Evolutionary conservation across 2,329 filamentous ascomycete species (phyloP).

Genomic region (Phaeophleospora eucalypticola): DNA sequence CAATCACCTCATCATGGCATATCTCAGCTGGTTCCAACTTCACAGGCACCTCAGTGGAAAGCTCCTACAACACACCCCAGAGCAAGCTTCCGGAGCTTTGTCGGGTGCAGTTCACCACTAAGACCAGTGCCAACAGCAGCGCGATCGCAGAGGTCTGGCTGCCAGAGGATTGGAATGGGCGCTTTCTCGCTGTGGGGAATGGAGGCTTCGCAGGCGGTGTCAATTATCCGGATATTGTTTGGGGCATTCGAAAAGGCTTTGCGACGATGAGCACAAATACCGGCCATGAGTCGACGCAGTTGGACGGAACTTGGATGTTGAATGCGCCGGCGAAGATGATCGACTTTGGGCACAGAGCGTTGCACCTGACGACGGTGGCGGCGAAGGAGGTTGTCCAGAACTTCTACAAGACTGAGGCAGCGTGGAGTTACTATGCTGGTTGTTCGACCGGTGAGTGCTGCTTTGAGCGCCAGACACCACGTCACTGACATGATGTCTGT

Average conservation of each 20-base stretch:
- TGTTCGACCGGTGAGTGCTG: conserved; percentile 29
- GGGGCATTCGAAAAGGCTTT: conserved; percentile 33
- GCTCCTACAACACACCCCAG: conserved; percentile 8
- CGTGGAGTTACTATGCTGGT: conserved; percentile 37
- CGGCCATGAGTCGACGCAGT: conserved; percentile 32
- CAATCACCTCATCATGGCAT: conserved; percentile 3
- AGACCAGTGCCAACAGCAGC: conserved; percentile 4
- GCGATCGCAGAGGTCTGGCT: conserved; percentile 11
- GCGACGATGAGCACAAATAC: conserved; percentile 41
- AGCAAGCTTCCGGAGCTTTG: conserved; percentile 10
- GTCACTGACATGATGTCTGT: too few species aligned
- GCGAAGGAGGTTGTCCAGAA: conserved; percentile 28
- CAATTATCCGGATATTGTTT: conserved; percentile 44
- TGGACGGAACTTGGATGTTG: conserved; percentile 34
- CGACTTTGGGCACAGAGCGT: conserved; percentile 34
- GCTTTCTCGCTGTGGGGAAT: conserved; percentile 37
- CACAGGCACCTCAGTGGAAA: conserved; percentile 8
- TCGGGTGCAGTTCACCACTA: conserved; percentile 8
- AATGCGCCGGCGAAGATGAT: conserved; percentile 32
- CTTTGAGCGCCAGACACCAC: too few species aligned
- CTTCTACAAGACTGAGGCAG: conserved; percentile 32
- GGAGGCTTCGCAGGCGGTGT: conserved; percentile 43
- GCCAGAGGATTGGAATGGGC: conserved; percentile 19
- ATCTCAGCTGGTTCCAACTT: conserved; percentile 10
- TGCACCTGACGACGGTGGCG: conserved; percentile 52